Evolutionary conservation across 768 basidiomycete species (phyloP).

Genomic region (Tephrocybe sp.): DNA sequence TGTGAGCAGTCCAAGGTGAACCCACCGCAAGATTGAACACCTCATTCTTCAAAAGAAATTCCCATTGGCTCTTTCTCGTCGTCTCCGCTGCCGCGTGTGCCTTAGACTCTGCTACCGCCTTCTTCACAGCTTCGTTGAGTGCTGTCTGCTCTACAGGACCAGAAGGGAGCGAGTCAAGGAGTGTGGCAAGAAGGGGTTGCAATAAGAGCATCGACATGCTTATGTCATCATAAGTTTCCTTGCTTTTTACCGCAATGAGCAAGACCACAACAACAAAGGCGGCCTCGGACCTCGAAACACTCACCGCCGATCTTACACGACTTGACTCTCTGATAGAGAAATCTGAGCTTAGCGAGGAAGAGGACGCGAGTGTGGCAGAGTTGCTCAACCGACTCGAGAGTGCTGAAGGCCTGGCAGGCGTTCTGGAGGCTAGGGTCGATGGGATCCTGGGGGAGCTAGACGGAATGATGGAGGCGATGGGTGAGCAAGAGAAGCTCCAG

Average conservation of each 20-base stretch:
- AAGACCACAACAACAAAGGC: constrained; percentile 10
- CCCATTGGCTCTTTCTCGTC: constrained; percentile 73
- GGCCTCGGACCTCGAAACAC: constrained; percentile 6
- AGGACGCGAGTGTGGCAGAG: constrained; percentile 48
- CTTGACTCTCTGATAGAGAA: constrained; percentile 32
- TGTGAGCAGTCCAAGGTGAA: constrained; percentile 15
- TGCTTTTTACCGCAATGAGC: constrained; percentile 10
- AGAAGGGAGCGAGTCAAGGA: constrained; percentile 53
- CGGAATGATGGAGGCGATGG: constrained; percentile 46
- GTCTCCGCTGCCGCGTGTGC: constrained; percentile 46
- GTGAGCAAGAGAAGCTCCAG: constrained; percentile 16
- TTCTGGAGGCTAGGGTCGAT: constrained; percentile 65
- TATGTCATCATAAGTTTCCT: constrained; percentile 13
- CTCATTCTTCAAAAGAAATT: constrained; percentile 68
- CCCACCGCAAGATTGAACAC: constrained; percentile 72
- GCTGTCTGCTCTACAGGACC: constrained; percentile 46
- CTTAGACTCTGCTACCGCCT: constrained; percentile 42
- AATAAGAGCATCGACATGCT: constrained; percentile 48
- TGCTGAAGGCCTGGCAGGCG: constrained; percentile 59
- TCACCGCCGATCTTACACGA: constrained; percentile 38
- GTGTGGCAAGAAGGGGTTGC: constrained; percentile 45
- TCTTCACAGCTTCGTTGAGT: constrained; percentile 51
- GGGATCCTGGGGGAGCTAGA: constrained; percentile 60
- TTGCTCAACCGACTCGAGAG: constrained; percentile 54
- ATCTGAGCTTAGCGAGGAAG: constrained; percentile 26